These are phyloP conservation scores for Diutina sp. DNA, from an alignment of 1,139 yeast species.

Conservation along the genomic window DNA sequence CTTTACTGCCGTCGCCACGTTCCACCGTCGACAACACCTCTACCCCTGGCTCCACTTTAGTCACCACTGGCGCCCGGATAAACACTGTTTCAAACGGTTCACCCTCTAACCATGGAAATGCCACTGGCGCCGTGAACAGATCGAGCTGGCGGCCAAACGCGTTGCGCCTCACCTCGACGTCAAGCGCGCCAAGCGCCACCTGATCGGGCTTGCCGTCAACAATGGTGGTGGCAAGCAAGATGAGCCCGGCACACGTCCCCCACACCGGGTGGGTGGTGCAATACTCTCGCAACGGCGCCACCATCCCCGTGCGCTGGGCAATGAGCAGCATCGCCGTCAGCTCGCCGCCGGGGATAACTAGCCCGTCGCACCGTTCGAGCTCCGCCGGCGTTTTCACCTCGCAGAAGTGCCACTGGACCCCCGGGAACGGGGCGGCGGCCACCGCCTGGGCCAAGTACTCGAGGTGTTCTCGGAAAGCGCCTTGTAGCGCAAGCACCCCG, in stretches of 20 bases:
- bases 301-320: constrained; percentile 51
- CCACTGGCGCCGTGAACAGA: constrained; percentile 35
- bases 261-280: constrained; percentile 51
- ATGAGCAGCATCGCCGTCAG: constrained; percentile 65
- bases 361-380: constrained; percentile 38
- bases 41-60: constrained; percentile 19
- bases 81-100: constrained; percentile 51
- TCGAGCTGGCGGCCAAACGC: constrained; percentile 75
- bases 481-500: constrained; percentile 73
- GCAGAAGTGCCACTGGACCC: constrained; percentile 16
- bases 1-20: constrained; percentile 11
- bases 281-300: constrained; percentile 41
- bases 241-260: constrained; percentile 87
- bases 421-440: constrained; percentile 9
- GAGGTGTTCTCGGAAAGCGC: constrained; percentile 70
- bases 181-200: constrained; percentile 50
- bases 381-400: constrained; percentile 44
- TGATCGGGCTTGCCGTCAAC: constrained; percentile 47
- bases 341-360: constrained; percentile 77
- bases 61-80: constrained; percentile 70
- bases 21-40: constrained; percentile 30
- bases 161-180: constrained; percentile 54
- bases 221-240: constrained; percentile 48
- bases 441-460: constrained; percentile 33
- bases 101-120: constrained; percentile 35